A percentile compares a stretch with the other conserved stretches of the same genome.
These are phyloP conservation scores for Cyberlindnera mississippiensis DNA, from an alignment of 805 yeast genomes.

Conservation along the genomic window DNA sequence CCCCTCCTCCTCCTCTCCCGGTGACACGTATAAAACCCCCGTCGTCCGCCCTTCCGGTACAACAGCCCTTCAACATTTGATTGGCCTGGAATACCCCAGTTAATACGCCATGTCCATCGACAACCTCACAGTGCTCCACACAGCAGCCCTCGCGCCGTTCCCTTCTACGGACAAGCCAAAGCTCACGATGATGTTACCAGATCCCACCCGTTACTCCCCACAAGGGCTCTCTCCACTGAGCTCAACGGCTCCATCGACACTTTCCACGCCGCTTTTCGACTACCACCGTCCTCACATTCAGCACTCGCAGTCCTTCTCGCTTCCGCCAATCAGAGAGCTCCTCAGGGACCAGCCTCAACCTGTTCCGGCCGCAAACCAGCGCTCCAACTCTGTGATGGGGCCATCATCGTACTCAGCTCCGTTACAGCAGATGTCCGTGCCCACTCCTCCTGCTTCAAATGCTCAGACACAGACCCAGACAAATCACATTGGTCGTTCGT, in stretches of 20 bases:
- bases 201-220: constrained; percentile 19
- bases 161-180: constrained; percentile 12
- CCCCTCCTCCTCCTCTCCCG: no score
- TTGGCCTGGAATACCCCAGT: not conserved
- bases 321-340: constrained; percentile 22
- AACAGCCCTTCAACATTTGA: not conserved
- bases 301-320: constrained; percentile 14
- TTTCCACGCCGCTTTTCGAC: not conserved
- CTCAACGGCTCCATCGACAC: no score
- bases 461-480: not conserved
- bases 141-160: constrained; percentile 11
- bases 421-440: not conserved
- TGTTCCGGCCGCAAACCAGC: not conserved
- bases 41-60: constrained; percentile 2
- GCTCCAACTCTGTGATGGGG: not conserved
- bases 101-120: constrained; percentile 9
- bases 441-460: constrained; percentile 1
- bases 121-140: constrained; percentile 13
- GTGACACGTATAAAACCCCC: constrained; percentile 8
- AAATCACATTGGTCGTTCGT: constrained; percentile 9
- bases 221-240: no score
- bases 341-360: constrained; percentile 8
- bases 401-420: not conserved
- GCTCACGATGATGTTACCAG: constrained; percentile 21
- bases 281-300: constrained; percentile 9